Evolutionary conservation across 345 rosid species (phyloP).

Genomic region (Eucalyptus victrix): DNA sequence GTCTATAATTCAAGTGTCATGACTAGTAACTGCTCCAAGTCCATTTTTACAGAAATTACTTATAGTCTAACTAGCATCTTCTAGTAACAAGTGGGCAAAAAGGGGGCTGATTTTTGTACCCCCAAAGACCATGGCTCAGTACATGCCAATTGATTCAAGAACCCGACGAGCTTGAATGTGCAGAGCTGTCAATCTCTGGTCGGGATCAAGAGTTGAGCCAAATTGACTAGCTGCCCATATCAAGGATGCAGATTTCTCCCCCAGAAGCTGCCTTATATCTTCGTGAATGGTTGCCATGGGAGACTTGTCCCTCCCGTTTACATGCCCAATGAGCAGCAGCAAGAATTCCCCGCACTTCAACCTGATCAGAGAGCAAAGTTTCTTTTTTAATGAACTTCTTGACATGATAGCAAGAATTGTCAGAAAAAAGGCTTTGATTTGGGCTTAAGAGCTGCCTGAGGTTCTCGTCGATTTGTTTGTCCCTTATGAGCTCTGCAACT

Average conservation of each 20-base stretch:
- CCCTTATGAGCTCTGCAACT: conserved; percentile 73
- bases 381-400: not conserved
- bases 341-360: conserved; percentile 95
- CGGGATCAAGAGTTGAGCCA: conserved; percentile 79
- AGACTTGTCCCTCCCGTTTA: conserved; percentile 67
- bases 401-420: not conserved
- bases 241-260: conserved; percentile 89
- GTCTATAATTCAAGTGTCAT: not conserved
- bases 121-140: conserved; percentile 3
- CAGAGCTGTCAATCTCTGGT: conserved; percentile 70
- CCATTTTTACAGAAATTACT: not conserved
- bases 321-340: conserved; percentile 80
- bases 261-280: conserved; percentile 75
- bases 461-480: conserved; percentile 88
- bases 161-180: conserved; percentile 94
- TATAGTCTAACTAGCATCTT: not conserved
- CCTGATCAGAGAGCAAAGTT: conserved; percentile 16
- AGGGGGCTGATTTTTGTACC: not conserved
- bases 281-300: conserved; percentile 82
- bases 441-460: conserved; percentile 41
- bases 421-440: not conserved
- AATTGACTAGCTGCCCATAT: conserved; percentile 99
- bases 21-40: not conserved
- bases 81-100: not conserved
- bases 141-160: conserved; percentile 79